A percentile compares a stretch with the other conserved stretches of the same genome.
Conservation (phyloP, 495 filamentous ascomycete genomes). For the Daldinia childiae region DNA sequence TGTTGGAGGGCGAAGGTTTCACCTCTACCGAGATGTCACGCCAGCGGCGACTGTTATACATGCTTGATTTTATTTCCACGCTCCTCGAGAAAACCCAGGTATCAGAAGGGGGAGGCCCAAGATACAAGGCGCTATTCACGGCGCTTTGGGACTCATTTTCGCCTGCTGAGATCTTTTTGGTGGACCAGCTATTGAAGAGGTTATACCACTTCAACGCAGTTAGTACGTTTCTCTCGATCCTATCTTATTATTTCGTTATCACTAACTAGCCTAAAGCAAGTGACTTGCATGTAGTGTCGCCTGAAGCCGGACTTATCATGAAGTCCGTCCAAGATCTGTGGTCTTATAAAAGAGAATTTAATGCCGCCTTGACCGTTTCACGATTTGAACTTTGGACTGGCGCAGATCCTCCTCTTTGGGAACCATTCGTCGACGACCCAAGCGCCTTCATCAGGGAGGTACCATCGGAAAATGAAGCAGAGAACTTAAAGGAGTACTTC, state of each 20-base stretch:
- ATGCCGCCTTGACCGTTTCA: background rate
- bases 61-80: background rate
- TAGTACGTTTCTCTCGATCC: no score
- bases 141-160: background rate
- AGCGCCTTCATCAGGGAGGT: background rate
- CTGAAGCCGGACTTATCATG: background rate
- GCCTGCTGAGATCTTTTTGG: background rate
- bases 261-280: background rate
- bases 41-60: slow-evolving; percentile 7
- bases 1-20: background rate
- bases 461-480: background rate
- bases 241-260: background rate
- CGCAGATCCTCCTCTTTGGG: background rate
- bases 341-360: background rate
- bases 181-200: background rate
- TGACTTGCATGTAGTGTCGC: background rate
- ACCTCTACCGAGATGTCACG: slow-evolving; percentile 16
- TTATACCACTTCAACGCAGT: no score
- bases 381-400: background rate
- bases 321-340: background rate
- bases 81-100: background rate
- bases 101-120: no score
- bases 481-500: background rate
- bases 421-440: background rate
- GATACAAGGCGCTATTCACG: background rate